Evolutionary conservation across 805 yeast genomes (phyloP).

Genomic region (Saturnispora halmiae): DNA sequence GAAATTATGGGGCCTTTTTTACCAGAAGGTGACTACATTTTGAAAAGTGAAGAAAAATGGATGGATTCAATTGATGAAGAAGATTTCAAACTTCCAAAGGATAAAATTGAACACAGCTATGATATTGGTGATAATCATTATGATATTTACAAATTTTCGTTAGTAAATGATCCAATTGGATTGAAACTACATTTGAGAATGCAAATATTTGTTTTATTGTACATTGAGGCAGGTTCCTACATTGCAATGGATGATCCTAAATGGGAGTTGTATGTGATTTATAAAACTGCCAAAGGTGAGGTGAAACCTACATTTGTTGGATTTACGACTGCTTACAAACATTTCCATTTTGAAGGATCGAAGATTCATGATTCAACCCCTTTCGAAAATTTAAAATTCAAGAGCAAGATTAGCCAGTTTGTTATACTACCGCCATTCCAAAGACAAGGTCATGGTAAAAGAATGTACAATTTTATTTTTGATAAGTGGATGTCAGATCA

Average conservation of each 20-base stretch:
- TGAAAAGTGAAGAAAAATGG: conserved; percentile 65
- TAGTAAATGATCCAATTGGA: conserved; percentile 30
- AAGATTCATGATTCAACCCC: conserved; percentile 23
- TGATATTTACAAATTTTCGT: conserved; percentile 43
- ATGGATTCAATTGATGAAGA: conserved; percentile 44
- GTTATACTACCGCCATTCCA: conserved; percentile 80
- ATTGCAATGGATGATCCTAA: conserved; percentile 66
- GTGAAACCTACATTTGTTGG: conserved; percentile 51
- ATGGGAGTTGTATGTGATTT: conserved; percentile 71
- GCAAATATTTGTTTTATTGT: conserved; percentile 71
- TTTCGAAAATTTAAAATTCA: conserved; percentile 26
- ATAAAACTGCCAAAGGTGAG: conserved; percentile 28
- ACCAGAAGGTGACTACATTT: conserved; percentile 47
- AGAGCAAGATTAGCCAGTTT: conserved; percentile 83
- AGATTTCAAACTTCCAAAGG: conserved; percentile 26
- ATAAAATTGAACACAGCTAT: conserved; percentile 19
- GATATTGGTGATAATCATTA: conserved; percentile 31
- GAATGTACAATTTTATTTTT: conserved; percentile 49
- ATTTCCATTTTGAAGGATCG: conserved; percentile 64
- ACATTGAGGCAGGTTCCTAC: conserved; percentile 89
- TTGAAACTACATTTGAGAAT: conserved; percentile 54
- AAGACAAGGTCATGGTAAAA: conserved; percentile 59
- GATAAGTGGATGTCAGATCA: conserved; percentile 46
- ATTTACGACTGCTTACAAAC: conserved; percentile 73
- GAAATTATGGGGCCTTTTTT: conserved; percentile 45